Base-by-base conservation (phyloP, 352 stramenopile species). In the Globisporangium irregulare region DNA sequence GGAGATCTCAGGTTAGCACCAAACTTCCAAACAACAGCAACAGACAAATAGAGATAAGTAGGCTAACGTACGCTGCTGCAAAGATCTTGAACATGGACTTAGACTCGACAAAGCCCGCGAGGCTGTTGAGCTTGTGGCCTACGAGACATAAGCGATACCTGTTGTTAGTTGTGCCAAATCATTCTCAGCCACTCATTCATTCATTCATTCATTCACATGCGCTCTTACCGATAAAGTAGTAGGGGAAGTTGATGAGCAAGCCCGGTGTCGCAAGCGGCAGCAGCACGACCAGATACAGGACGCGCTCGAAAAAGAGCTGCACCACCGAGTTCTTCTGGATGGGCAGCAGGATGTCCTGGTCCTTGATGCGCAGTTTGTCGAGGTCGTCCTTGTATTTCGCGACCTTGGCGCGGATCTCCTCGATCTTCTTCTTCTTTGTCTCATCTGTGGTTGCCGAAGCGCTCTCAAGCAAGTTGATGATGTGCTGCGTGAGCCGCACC, bases 51-150 rank as follows among this genome's bases (percentile, higher is more conserved):
- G 20, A 18, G 10, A 43, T 43, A 59, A n/a, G 60, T 1, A 58
- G 20, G 34, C 29, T n/a, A 14, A 70, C 82, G 69, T 79, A 91
- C 82, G 27, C 75, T 9, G 78, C 81, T 14, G 80, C 82, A 60
- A 91, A 88, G 64, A 91, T 90, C 73, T 93, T 93, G 68, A 91
- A 91, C 83, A 91, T 91, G 4, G 81, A 90, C 72, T 83, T 87
- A 25, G 82, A 93, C 72, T 93, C 82, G 56, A 87, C 75, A 46
- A 82, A 91, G 9, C 85, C 85, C 4, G 85, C 85, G 2, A 86
- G 60, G 38, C 68, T 82, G 63, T 93, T 93, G 62, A 93, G 75
- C 62, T 93, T 93, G 29, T 69, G 80, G 32, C 78, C 84, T 92
- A 41, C 34, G 20, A 57, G 14, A 10, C 20, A n/a, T 48, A 8